Conservation (phyloP, 768 basidiomycete genomes). For the Gloeophyllum trabeum region DNA sequence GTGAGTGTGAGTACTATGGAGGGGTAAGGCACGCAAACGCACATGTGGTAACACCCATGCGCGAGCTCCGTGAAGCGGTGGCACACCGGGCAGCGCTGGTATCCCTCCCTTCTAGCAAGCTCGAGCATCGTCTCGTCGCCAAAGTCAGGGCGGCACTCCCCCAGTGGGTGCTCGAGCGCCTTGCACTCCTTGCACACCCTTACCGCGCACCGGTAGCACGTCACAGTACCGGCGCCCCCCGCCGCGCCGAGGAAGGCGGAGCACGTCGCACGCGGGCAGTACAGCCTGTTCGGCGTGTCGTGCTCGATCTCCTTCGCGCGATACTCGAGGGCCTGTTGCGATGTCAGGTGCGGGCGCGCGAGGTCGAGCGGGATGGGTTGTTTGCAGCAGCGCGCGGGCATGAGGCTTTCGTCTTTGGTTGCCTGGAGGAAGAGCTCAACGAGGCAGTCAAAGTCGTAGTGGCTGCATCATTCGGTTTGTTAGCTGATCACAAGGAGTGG, state of each 20-base stretch:
- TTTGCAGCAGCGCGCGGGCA: conserved; percentile 19
- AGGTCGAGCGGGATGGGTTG: conserved; percentile 9
- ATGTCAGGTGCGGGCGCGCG: conserved; percentile 9
- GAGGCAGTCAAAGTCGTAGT: conserved; percentile 17
- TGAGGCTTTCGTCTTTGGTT: conserved; percentile 16
- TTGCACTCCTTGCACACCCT: conserved; percentile 40
- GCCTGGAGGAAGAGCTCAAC: conserved; percentile 14
- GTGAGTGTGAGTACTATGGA: background rate
- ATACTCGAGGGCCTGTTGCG: conserved; percentile 15
- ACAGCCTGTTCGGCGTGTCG: conserved; percentile 33
- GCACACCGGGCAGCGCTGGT: conserved; percentile 60
- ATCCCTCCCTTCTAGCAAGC: conserved; percentile 32
- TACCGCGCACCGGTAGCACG: conserved; percentile 29
- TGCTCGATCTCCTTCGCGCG: conserved; percentile 35
- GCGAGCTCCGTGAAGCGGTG: conserved; percentile 41
- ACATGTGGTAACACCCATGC: conserved; percentile 52
- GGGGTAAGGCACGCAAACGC: background rate
- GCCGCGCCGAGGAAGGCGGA: conserved; percentile 41
- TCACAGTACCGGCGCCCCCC: conserved; percentile 10
- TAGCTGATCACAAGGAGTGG: background rate
- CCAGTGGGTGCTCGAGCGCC: conserved; percentile 26
- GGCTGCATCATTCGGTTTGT: background rate
- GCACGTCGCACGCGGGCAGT: conserved; percentile 36
- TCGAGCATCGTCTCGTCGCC: conserved; percentile 30
- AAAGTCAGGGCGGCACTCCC: conserved; percentile 21